Base-by-base conservation (phyloP, 2,329 filamentous ascomycete species). In the Ophiostoma sp. region DNA sequence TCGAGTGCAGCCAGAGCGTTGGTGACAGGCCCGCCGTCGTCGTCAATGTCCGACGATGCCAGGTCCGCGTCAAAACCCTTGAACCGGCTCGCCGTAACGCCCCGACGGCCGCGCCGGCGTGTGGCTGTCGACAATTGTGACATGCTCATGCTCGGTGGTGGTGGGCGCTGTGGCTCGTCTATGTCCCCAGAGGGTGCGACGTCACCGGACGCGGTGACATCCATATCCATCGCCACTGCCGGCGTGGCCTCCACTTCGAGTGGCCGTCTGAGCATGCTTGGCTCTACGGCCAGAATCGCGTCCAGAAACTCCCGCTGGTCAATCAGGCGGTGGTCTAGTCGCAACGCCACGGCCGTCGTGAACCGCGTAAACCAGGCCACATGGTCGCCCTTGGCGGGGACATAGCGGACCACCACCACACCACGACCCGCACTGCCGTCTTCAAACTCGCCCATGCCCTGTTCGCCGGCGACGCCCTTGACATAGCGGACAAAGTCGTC, bases 251-350 rank as follows among this genome's bases (percentile, higher is more conserved):
- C 85, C 55, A 88, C 82, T 76, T 91, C 86, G 2, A 97, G 86
- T 6, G 90, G 87, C 50, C 90, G 88, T 73, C 93, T 90, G 25
- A 98, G 84, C 59, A 88, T 87, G 74, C 87, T 89, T 7, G 93
- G 89, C 82, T 98, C 91, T 69, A 92, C 92, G n/a, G 86, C 90
- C 36, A 98, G 83, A 63, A 99, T 96, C 1, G 93, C 93, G 80
- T 97, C 94, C 1, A 99, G 86, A 75, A 99, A 97, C 78, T 98
- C 95, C 73, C 92, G 94, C 79, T 98, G 94, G 77, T 95, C 90
- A 71, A 98, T 91, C 2, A 94, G 90, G 3, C 94, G 89, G 80
- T 97, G 94, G 75, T 94, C 91, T 15, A 97, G 87, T 63, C 89
- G 85, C 25, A 91, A 80, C 1, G 94, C 92, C 19, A 97, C 88